Percentiles rank a stretch among this genome's conserved stretches.
Conservation (phyloP, 139 green algal species). For the Nannochloris sp. region DNA sequence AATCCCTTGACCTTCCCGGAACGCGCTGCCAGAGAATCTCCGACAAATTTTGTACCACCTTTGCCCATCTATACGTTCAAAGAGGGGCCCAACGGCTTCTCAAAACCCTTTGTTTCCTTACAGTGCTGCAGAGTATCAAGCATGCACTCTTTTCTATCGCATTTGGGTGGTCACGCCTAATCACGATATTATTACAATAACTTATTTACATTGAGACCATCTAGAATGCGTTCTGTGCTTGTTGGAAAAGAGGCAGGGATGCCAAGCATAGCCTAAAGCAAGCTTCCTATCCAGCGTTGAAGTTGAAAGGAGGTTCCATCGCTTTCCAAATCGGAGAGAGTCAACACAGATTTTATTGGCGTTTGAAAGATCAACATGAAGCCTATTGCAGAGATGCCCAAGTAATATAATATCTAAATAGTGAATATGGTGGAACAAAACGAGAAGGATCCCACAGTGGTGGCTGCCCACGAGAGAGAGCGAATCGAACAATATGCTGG, state of each 20-base stretch:
- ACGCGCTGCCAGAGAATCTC: constrained; percentile 20
- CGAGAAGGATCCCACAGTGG: not conserved
- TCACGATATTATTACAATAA: constrained; percentile 10
- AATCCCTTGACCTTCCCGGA: not conserved
- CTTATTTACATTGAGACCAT: not conserved
- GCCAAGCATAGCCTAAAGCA: no score
- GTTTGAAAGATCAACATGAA: no score
- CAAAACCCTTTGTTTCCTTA: not conserved
- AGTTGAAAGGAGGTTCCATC: no score
- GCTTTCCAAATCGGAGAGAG: no score
- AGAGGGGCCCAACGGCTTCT: not conserved
- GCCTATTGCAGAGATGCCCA: not conserved
- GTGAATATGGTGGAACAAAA: not conserved
- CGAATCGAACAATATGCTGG: constrained; percentile 4
- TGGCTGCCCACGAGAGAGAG: not conserved
- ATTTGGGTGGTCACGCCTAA: not conserved
- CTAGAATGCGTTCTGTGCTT: constrained; percentile 1
- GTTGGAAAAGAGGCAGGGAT: no score
- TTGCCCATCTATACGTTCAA: constrained; percentile 15
- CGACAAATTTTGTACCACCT: constrained; percentile 23
- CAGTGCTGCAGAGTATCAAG: not conserved
- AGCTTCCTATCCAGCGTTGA: no score
- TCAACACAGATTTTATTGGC: no score
- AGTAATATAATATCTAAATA: not conserved
- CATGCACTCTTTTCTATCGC: not conserved